Conservation (phyloP, 192 early-diverging fungal species). For the Coemansia sp. region DNA sequence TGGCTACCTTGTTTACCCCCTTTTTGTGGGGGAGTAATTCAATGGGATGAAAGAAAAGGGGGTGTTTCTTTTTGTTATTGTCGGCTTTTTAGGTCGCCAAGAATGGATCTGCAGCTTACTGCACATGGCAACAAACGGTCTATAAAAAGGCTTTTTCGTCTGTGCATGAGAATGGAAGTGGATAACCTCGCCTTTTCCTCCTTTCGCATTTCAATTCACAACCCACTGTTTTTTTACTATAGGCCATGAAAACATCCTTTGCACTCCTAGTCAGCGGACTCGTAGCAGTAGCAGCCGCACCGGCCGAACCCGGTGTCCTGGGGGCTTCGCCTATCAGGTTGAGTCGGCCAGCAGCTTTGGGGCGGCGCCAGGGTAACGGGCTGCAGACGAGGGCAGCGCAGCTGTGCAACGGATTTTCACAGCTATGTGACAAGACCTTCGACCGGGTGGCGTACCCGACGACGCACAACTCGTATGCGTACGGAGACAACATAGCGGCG, state of each 20-base stretch:
- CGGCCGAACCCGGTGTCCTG: not conserved
- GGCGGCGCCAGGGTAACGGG: not conserved
- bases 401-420: conserved; percentile 66
- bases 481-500: conserved; percentile 54
- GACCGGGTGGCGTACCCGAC: conserved; percentile 62
- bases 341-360: not conserved
- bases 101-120: not conserved
- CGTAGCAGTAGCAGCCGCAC: not conserved
- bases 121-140: not conserved
- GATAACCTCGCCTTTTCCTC: not conserved
- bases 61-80: not conserved
- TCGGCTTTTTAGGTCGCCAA: not conserved
- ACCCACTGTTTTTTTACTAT: not conserved
- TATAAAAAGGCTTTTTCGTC: not conserved
- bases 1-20: not conserved
- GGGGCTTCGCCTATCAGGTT: not conserved
- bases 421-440: conserved; percentile 64
- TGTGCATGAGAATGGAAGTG: not conserved
- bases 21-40: not conserved
- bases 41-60: not conserved
- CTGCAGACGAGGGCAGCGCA: not conserved
- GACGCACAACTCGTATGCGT: conserved; percentile 75
- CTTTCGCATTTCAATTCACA: not conserved
- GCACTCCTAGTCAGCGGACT: not conserved
- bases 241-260: not conserved